Percentiles rank a stretch among this genome's conserved stretches.
phyloP scores from a whole-genome alignment of 345 rosid species.

The Mangifera indica region DNA sequence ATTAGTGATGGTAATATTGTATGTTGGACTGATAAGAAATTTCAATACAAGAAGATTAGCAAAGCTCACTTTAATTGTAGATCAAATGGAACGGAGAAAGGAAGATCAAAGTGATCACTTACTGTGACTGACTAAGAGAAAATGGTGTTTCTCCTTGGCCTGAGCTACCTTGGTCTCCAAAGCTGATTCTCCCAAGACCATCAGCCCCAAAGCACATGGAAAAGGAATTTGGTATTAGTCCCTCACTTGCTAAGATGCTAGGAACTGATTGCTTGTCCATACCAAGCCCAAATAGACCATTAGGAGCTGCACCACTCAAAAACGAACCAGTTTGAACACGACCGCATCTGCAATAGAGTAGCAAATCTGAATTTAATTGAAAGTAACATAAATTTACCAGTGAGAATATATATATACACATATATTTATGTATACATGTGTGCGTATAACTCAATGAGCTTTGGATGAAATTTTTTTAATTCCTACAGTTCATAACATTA shows the following conservation, averaged over 20 bases:
- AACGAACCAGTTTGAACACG: slow-evolving; percentile 81
- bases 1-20: slow-evolving; percentile 71
- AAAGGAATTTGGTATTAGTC: slow-evolving; percentile 70
- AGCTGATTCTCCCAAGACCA: slow-evolving; percentile 80
- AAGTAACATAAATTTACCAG: background rate
- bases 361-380: slow-evolving; percentile 12
- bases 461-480: background rate
- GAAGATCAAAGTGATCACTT: slow-evolving; percentile 30
- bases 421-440: background rate
- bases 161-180: slow-evolving; percentile 85
- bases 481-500: background rate
- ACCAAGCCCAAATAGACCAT: slow-evolving; percentile 97
- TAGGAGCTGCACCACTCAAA: slow-evolving; percentile 84
- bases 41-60: slow-evolving; percentile 11
- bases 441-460: background rate
- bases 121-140: slow-evolving; percentile 57
- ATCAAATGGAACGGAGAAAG: background rate
- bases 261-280: slow-evolving; percentile 79
- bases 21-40: slow-evolving; percentile 61
- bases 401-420: no score
- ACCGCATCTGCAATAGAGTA: slow-evolving; percentile 71
- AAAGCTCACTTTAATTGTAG: slow-evolving; percentile 3
- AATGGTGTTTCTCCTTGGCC: slow-evolving; percentile 88
- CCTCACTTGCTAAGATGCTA: slow-evolving; percentile 71
- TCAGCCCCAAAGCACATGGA: slow-evolving; percentile 88